Conservation (phyloP, 2,329 filamentous ascomycete genomes). For the Nemania abortiva region DNA sequence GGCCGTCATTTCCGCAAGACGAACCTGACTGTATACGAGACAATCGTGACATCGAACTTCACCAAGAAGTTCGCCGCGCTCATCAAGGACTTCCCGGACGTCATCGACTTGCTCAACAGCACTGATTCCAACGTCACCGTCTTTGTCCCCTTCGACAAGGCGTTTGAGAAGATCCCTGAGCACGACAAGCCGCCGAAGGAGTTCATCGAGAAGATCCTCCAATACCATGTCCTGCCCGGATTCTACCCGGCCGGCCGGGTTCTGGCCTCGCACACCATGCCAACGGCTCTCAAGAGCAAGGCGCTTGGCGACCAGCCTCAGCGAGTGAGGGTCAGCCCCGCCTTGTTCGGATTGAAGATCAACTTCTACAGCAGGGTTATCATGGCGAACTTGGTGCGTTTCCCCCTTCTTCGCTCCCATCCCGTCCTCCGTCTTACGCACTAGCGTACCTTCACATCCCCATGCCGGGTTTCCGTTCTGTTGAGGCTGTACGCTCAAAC, state of each 20-base stretch:
- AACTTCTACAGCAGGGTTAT: constrained; percentile 83
- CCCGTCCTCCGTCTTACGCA: background rate
- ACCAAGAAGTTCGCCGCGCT: constrained; percentile 81
- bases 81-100: constrained; percentile 77
- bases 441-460: background rate
- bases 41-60: constrained; percentile 80
- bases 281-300: constrained; percentile 71
- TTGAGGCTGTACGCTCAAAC: background rate
- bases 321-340: constrained; percentile 76
- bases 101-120: constrained; percentile 80
- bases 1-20: constrained; percentile 35
- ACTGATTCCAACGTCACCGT: constrained; percentile 81
- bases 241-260: constrained; percentile 75
- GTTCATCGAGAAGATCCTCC: constrained; percentile 73
- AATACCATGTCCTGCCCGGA: constrained; percentile 80
- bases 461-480: background rate
- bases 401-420: background rate
- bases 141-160: constrained; percentile 82
- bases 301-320: constrained; percentile 75
- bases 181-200: constrained; percentile 75
- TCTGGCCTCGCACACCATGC: constrained; percentile 78
- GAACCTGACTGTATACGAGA: constrained; percentile 82
- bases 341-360: constrained; percentile 72
- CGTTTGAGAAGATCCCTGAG: constrained; percentile 73
- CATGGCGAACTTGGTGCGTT: constrained; percentile 74